Evolutionary conservation across 768 basidiomycete genomes (phyloP).

Genomic region (Tricholoma hemisulphureum): DNA sequence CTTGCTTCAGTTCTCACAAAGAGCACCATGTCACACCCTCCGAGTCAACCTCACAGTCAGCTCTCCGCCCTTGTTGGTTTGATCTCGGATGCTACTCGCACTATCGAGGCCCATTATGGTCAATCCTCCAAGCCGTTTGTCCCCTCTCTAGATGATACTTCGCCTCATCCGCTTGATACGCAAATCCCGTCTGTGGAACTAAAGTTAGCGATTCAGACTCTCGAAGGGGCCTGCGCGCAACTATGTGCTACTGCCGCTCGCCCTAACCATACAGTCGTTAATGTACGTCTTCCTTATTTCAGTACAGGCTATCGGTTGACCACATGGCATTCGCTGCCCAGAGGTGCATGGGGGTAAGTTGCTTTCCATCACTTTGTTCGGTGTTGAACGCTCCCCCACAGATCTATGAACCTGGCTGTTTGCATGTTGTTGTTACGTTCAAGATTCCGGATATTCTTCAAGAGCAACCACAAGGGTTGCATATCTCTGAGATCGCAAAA

Average conservation of each 20-base stretch:
- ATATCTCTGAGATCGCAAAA: slow-evolving; percentile 28
- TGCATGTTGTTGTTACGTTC: slow-evolving; percentile 33
- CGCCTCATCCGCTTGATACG: slow-evolving; percentile 34
- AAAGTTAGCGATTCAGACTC: slow-evolving; percentile 28
- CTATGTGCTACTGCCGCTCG: slow-evolving; percentile 29
- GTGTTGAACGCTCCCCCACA: slow-evolving; percentile 3
- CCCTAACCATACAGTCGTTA: slow-evolving; percentile 31
- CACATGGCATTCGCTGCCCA: neutral
- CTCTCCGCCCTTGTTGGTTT: slow-evolving; percentile 19
- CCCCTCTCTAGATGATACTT: slow-evolving; percentile 35
- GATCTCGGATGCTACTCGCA: slow-evolving; percentile 17
- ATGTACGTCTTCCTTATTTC: slow-evolving; percentile 20
- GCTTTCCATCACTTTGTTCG: neutral
- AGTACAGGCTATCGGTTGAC: neutral
- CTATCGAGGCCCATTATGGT: slow-evolving; percentile 15
- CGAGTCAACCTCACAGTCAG: neutral
- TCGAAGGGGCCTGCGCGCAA: slow-evolving; percentile 37
- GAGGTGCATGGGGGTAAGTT: neutral
- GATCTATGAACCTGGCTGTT: slow-evolving; percentile 32
- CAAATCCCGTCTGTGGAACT: slow-evolving; percentile 22
- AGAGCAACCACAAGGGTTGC: slow-evolving; percentile 33
- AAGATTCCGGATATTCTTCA: slow-evolving; percentile 38
- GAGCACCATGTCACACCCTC: neutral
- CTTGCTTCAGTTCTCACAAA: no score
- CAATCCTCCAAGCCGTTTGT: slow-evolving; percentile 10